Conservation (phyloP, 441 rosid species). For the Mallotus repandus region DNA sequence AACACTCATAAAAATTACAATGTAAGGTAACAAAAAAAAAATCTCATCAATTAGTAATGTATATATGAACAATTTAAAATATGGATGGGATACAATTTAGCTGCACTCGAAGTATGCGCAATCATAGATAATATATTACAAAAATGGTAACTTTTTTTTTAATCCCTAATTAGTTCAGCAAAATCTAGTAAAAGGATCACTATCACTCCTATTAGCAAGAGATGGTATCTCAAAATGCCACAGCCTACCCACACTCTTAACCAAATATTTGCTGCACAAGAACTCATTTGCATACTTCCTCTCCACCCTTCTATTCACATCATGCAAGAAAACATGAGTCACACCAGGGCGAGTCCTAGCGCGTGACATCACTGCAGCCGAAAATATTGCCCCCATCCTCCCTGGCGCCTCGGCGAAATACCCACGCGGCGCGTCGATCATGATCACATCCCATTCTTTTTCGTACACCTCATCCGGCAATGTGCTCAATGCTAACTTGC, state of each 20-base stretch:
- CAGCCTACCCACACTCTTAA: slow-evolving; percentile 41
- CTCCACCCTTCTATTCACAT: slow-evolving; percentile 60
- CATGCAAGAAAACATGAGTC: slow-evolving; percentile 68
- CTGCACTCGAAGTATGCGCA: too few species aligned
- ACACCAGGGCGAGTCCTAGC: slow-evolving; percentile 46
- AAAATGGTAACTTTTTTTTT: neutral
- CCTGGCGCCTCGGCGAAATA: slow-evolving; percentile 61
- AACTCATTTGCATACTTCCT: slow-evolving; percentile 50
- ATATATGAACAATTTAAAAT: too few species aligned
- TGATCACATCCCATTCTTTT: slow-evolving; percentile 64
- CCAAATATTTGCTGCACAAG: slow-evolving; percentile 50
- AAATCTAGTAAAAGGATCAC: neutral
- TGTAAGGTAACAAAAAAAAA: too few species aligned
- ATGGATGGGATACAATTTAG: too few species aligned
- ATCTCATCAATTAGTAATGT: too few species aligned
- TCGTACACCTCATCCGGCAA: slow-evolving; percentile 56
- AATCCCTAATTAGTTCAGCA: neutral
- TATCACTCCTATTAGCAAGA: slow-evolving; percentile 17
- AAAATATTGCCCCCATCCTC: slow-evolving; percentile 66
- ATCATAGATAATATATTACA: too few species aligned
- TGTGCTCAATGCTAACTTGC: slow-evolving; percentile 54
- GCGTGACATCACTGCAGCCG: slow-evolving; percentile 64
- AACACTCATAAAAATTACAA: too few species aligned
- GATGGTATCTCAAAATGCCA: slow-evolving; percentile 71
- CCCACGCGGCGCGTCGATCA: slow-evolving; percentile 73